These are phyloP conservation scores for Paramyrothecium roridum DNA, from an alignment of 2,329 filamentous ascomycete species.

Conservation along the genomic window DNA sequence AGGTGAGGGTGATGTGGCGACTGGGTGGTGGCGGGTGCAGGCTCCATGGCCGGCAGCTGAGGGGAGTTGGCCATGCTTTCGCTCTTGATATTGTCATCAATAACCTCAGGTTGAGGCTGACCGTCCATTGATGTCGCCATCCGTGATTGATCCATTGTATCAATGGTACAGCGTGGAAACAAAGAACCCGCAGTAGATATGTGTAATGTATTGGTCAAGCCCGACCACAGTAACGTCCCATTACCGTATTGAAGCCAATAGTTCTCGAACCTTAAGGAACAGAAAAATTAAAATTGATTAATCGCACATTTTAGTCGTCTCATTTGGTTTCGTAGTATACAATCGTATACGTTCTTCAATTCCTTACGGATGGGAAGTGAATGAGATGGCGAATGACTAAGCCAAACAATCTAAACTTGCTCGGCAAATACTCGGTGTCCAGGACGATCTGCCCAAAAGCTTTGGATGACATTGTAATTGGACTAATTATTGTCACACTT, in stretches of 20 bases:
- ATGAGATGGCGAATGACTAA: conserved; percentile 4
- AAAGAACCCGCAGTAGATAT: no score
- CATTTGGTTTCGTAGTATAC: not conserved
- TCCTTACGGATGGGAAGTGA: not conserved
- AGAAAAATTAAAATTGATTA: not conserved
- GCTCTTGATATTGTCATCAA: conserved; percentile 21
- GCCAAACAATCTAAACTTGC: conserved; percentile 3
- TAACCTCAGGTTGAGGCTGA: conserved; percentile 19
- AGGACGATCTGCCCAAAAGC: not conserved
- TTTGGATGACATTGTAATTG: not conserved
- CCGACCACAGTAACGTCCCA: no score
- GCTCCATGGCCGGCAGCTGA: conserved; percentile 13
- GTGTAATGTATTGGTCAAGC: no score
- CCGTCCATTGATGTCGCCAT: conserved; percentile 18
- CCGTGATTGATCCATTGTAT: conserved; percentile 23
- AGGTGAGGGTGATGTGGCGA: conserved; percentile 25
- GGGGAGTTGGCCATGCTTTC: conserved; percentile 19
- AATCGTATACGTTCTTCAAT: not conserved
- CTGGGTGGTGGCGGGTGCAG: conserved; percentile 17
- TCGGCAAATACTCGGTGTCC: conserved; percentile 20
- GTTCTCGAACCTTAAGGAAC: no score
- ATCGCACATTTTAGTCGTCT: not conserved
- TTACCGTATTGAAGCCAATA: no score
- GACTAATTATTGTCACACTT: conserved; percentile 11
- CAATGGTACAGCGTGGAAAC: not conserved